Conservation (phyloP, 2,329 filamentous ascomycete genomes). For the Arthroderma sp. region DNA sequence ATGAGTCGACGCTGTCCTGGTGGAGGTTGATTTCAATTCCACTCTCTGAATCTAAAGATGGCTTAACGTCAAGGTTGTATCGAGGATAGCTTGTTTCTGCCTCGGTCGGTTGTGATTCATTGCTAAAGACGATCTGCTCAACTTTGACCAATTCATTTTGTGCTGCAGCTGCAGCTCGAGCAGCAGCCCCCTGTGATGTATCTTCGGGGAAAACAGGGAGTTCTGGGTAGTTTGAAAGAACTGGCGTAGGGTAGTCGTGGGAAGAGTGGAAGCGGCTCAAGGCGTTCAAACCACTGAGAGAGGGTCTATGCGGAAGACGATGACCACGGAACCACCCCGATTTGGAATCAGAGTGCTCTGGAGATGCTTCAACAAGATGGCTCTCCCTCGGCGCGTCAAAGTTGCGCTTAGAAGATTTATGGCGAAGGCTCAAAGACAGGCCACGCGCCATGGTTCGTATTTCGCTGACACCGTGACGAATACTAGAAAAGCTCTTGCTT, state of each 20-base stretch:
- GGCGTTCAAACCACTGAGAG: conserved; percentile 23
- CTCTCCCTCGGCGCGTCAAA: conserved; percentile 1
- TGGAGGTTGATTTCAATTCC: conserved; percentile 34
- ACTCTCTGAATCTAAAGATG: conserved; percentile 34
- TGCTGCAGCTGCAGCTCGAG: conserved; percentile 36
- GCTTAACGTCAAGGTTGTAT: conserved; percentile 13
- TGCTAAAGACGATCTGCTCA: conserved; percentile 14
- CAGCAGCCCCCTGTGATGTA: conserved; percentile 30
- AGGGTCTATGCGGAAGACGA: conserved; percentile 24
- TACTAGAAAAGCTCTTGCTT: conserved; percentile 30
- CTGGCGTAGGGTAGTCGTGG: conserved; percentile 15
- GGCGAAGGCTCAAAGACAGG: conserved; percentile 27
- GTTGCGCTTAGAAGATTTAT: conserved; percentile 14
- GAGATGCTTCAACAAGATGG: background rate
- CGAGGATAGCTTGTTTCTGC: no score
- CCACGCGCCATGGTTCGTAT: conserved; percentile 29
- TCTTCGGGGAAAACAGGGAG: conserved; percentile 29
- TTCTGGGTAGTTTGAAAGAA: conserved; percentile 25
- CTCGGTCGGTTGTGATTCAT: conserved; percentile 8
- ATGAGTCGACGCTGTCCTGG: conserved; percentile 24
- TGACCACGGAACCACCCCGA: conserved; percentile 18
- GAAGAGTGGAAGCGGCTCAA: conserved; percentile 22
- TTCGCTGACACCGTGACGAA: conserved; percentile 30
- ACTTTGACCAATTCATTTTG: conserved; percentile 32
- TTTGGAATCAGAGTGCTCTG: conserved; percentile 13